Evolutionary conservation across 192 early-diverging fungal genomes (phyloP).

Genomic region (Backusella westeae): DNA sequence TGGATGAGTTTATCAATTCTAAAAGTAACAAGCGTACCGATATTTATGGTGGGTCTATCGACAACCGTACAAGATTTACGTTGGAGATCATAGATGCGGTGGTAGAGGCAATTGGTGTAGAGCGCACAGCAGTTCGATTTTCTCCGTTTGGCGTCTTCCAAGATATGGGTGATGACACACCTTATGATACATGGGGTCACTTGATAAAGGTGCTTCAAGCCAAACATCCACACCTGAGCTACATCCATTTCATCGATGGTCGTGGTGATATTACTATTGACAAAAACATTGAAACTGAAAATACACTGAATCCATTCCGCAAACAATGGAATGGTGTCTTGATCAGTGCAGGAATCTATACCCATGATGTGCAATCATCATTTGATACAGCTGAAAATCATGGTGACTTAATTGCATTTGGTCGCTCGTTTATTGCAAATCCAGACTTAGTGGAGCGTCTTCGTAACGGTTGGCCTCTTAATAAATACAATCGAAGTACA

Average conservation of each 20-base stretch:
- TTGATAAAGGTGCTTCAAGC: slow-evolving; percentile 15
- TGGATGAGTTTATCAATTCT: slow-evolving; percentile 76
- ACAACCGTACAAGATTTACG: slow-evolving; percentile 28
- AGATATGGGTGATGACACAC: slow-evolving; percentile 31
- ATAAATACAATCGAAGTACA: background rate
- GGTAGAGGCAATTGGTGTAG: slow-evolving; percentile 19
- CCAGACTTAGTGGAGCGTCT: background rate
- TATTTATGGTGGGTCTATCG: slow-evolving; percentile 23
- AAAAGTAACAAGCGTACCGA: slow-evolving; percentile 75
- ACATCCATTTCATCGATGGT: slow-evolving; percentile 31
- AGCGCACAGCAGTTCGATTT: slow-evolving; percentile 30
- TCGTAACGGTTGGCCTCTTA: background rate
- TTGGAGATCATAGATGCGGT: slow-evolving; percentile 30
- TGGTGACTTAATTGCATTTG: background rate
- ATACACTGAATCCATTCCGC: slow-evolving; percentile 12
- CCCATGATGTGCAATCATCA: background rate
- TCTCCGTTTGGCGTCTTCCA: slow-evolving; percentile 26
- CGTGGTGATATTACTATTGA: slow-evolving; percentile 36
- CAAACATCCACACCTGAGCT: slow-evolving; percentile 27
- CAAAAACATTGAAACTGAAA: too few relatives aligned
- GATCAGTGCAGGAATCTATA: slow-evolving; percentile 21
- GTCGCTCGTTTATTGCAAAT: background rate
- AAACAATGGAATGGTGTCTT: slow-evolving; percentile 19
- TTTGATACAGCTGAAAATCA: slow-evolving; percentile 13
- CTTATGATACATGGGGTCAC: slow-evolving; percentile 27